Percentiles rank a stretch among this genome's conserved stretches.
phyloP scores from a whole-genome alignment of 2,329 filamentous ascomycete genomes.

The Dactylellina drechsleri region DNA sequence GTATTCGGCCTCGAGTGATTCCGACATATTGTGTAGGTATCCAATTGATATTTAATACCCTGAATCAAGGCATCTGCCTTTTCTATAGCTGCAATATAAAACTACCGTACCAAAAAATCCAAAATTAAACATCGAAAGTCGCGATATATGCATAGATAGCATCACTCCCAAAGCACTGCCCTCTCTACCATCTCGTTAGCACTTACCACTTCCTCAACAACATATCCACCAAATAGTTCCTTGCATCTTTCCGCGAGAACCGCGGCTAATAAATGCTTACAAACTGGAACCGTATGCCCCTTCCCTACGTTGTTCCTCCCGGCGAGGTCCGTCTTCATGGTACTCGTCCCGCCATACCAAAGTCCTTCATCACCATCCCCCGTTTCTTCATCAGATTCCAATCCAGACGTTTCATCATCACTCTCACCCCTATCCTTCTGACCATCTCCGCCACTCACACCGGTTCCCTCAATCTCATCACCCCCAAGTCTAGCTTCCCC shows the following conservation, averaged over 20 bases:
- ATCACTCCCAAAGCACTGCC: constrained; percentile 63
- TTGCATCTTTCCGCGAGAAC: constrained; percentile 75
- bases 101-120: constrained; percentile 1
- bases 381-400: neutral
- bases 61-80: neutral
- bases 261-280: constrained; percentile 91
- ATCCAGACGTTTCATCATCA: constrained; percentile 12
- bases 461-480: constrained; percentile 48
- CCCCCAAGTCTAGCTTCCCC: neutral
- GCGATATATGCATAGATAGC: neutral
- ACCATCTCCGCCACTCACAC: constrained; percentile 11
- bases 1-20: constrained; percentile 55
- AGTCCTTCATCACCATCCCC: constrained; percentile 57
- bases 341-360: constrained; percentile 62
- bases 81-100: neutral
- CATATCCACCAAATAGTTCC: constrained; percentile 68
- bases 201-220: constrained; percentile 68
- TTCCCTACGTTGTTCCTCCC: constrained; percentile 54
- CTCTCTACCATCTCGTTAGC: constrained; percentile 79
- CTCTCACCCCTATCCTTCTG: constrained; percentile 54
- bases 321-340: constrained; percentile 59
- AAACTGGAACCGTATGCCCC: constrained; percentile 69
- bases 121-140: neutral
- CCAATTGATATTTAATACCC: constrained; percentile 1
- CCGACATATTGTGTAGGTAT: constrained; percentile 32